Evolutionary conservation across 2,329 filamentous ascomycete species (phyloP).

Genomic region (Arthrobotrys pseudoclavata): DNA sequence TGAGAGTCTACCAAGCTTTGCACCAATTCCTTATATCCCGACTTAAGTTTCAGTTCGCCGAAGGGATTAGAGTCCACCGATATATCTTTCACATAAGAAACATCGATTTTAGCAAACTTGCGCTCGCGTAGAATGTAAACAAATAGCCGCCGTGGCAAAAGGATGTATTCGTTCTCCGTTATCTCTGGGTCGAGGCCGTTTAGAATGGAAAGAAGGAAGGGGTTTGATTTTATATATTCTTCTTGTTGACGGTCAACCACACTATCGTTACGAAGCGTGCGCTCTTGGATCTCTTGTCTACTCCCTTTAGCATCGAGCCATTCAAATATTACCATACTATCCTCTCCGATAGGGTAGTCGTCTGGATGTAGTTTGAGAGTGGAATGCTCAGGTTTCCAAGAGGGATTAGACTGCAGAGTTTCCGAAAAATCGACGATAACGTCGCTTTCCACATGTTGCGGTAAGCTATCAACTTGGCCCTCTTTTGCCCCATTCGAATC

Average conservation of each 20-base stretch:
- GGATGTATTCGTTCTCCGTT: constrained; percentile 64
- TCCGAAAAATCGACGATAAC: constrained; percentile 68
- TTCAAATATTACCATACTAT: constrained; percentile 6
- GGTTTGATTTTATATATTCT: constrained; percentile 64
- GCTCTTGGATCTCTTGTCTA: constrained; percentile 17
- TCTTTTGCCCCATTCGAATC: constrained; percentile 62
- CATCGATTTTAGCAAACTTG: constrained; percentile 66
- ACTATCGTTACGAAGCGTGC: constrained; percentile 7
- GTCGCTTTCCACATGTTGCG: constrained; percentile 67
- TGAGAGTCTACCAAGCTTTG: constrained; percentile 67
- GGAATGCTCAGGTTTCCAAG: constrained; percentile 66
- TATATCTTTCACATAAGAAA: constrained; percentile 64
- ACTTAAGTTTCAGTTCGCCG: constrained; percentile 67
- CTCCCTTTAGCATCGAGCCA: constrained; percentile 19
- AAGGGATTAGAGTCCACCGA: constrained; percentile 65
- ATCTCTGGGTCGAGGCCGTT: constrained; percentile 62
- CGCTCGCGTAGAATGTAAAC: constrained; percentile 67
- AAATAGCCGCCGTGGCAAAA: constrained; percentile 68
- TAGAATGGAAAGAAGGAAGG: constrained; percentile 63
- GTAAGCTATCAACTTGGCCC: constrained; percentile 65
- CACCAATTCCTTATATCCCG: constrained; percentile 68
- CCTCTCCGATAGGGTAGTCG: constrained; percentile 39
- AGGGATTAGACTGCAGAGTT: constrained; percentile 66
- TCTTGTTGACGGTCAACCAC: constrained; percentile 12
- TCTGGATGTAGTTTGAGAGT: constrained; percentile 64